These are phyloP conservation scores for Cronartium quercuum DNA, from an alignment of 1,284 basidiomycete species.

Conservation along the genomic window DNA sequence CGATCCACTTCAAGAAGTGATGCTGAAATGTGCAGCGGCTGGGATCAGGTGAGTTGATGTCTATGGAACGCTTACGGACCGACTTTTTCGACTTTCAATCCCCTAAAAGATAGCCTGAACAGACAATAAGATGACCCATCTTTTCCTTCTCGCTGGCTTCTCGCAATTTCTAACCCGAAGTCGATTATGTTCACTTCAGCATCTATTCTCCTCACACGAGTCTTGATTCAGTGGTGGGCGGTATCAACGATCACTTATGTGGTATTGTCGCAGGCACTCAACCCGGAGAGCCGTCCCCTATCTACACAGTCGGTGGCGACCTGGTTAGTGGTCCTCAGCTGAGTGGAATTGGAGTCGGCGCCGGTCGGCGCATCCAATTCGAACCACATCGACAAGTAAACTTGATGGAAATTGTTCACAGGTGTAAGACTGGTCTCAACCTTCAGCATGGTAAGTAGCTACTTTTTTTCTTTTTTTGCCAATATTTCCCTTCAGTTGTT, in stretches of 20 bases:
- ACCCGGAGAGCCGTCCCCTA: background rate
- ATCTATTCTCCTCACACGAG: slow-evolving; percentile 36
- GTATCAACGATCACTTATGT: slow-evolving; percentile 31
- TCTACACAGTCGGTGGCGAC: slow-evolving; percentile 9
- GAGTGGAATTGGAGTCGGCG: slow-evolving; percentile 11
- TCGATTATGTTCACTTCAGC: background rate
- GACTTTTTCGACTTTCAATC: no score
- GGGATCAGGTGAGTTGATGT: slow-evolving; percentile 25
- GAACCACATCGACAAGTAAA: slow-evolving; percentile 5
- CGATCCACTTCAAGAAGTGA: slow-evolving; percentile 23
- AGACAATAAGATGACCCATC: background rate
- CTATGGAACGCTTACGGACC: background rate
- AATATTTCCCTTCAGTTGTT: background rate
- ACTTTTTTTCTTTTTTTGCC: background rate
- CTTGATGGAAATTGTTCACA: slow-evolving; percentile 5
- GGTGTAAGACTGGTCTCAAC: slow-evolving; percentile 11
- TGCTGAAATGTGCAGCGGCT: slow-evolving; percentile 23
- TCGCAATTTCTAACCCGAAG: background rate
- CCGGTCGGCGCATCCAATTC: slow-evolving; percentile 16
- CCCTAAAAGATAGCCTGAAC: background rate
- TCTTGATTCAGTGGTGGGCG: slow-evolving; percentile 26
- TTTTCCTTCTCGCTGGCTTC: background rate
- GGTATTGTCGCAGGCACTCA: background rate
- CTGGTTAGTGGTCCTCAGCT: background rate
- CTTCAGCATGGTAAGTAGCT: slow-evolving; percentile 3